Conservation (phyloP, 306 rosid genomes). For the Quercus glauca region DNA sequence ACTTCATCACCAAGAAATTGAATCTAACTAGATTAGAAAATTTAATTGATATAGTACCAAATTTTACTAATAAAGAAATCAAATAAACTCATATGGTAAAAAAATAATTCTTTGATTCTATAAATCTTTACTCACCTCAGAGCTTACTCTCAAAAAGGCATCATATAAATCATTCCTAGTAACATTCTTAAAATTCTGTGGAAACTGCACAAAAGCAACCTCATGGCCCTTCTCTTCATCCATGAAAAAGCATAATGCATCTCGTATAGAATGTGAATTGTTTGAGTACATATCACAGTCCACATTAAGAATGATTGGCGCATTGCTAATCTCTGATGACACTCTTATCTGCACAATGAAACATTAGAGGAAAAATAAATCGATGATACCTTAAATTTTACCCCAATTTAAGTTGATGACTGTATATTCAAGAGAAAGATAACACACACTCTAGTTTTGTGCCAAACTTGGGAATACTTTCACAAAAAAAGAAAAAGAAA, state of each 20-base stretch:
- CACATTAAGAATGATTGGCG: constrained; percentile 62
- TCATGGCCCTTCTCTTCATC: constrained; percentile 70
- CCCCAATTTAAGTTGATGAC: too few relatives aligned
- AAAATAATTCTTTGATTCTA: not conserved
- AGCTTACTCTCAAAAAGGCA: not conserved
- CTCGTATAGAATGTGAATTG: constrained; percentile 58
- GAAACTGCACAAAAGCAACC: constrained; percentile 71
- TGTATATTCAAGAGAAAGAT: too few relatives aligned
- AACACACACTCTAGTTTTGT: too few relatives aligned
- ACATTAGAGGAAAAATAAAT: not conserved
- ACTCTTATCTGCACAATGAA: constrained; percentile 60
- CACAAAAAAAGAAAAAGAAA: too few relatives aligned
- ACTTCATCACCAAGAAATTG: constrained; percentile 28
- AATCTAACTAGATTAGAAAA: not conserved
- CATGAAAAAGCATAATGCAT: constrained; percentile 79
- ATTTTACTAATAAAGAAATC: not conserved
- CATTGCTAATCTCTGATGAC: constrained; percentile 80
- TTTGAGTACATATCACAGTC: constrained; percentile 91
- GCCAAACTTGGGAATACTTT: too few relatives aligned
- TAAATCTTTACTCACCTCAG: constrained; percentile 33
- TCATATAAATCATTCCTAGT: constrained; percentile 67
- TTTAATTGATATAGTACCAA: not conserved
- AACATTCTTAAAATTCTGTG: constrained; percentile 51
- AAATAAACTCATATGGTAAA: not conserved
- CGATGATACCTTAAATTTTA: too few relatives aligned